Evolutionary conservation across 2,329 filamentous ascomycete species (phyloP), one percentile per base, ranked within the genome.

Genomic region (Fusarium torreyae): DNA sequence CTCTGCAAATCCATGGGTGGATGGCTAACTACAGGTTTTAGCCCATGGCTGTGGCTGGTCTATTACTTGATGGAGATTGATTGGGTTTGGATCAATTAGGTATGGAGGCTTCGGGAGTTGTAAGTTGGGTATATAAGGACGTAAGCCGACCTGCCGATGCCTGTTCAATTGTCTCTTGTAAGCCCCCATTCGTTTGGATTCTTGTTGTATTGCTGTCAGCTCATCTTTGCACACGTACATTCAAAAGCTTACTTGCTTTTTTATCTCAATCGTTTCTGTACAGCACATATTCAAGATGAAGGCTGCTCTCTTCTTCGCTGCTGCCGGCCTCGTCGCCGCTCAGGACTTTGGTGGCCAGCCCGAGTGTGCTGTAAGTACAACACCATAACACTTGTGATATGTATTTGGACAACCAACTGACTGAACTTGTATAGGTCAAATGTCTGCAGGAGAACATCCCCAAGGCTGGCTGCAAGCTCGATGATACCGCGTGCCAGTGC

Each of bases 401-500:
- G 17, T 36, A 36, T 17, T 8, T 33, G 10, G 3, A 17, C 40
- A 39, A 17, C 24, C 40, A 36, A 24, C 46, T 57, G 44, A 68
- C 54, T 22, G 26, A 44, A 11, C 24, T 20, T n/a, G 22, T 15
- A 26, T 48, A 80, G 78, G 38, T 73, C 42, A 26, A 69, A 36
- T 84, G 83, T 63, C 76, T 84, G 17, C 34, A 67, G 39, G 70
- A 76, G 17, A 76, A 76, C 63, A 75, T 84, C 64, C 63, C 74
- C 54, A 62, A 77, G 62, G 75, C 76, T 45, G 80, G 79, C 72
- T 84, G 82, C 72, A 38, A 63, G 6, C 63, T 78, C 68, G 66
- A 63, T 50, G 81, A 83, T 63, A 73, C 77, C 11, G 73, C 70
- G 51, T 84, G 83, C 75, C 77, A 78, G 69, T 84, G 82, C 74